Evolutionary conservation across 2,329 filamentous ascomycete genomes (phyloP).

Genomic region (Remersonia thermophila): DNA sequence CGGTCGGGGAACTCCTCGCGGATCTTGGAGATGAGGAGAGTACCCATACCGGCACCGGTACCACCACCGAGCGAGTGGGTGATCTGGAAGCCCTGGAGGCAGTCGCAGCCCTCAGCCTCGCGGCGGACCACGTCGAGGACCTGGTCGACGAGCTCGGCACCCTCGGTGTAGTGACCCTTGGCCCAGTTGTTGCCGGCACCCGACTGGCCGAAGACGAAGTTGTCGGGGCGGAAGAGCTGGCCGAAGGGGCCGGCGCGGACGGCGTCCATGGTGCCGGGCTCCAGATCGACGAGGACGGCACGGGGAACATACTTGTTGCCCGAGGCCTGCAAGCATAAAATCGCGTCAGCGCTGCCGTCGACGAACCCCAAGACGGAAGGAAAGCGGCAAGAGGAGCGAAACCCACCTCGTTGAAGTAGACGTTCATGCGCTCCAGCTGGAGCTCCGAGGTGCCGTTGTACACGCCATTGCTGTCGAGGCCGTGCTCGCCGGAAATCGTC

Average conservation of each 20-base stretch:
- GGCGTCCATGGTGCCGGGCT: slow-evolving; percentile 99
- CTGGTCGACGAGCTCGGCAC: slow-evolving; percentile 96
- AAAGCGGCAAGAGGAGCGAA: background rate
- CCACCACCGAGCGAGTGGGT: slow-evolving; percentile 99
- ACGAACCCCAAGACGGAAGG: slow-evolving; percentile 4
- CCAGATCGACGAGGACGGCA: slow-evolving; percentile 97
- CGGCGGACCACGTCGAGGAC: slow-evolving; percentile 97
- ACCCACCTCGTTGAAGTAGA: slow-evolving; percentile 69
- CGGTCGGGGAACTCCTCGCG: slow-evolving; percentile 99
- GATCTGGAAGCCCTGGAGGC: slow-evolving; percentile 99
- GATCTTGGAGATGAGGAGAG: slow-evolving; percentile 98
- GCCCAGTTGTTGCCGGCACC: slow-evolving; percentile 99
- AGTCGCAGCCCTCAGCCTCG: slow-evolving; percentile 97
- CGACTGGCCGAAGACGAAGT: slow-evolving; percentile 99
- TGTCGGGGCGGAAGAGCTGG: slow-evolving; percentile 98
- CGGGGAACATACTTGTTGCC: slow-evolving; percentile 99
- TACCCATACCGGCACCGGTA: slow-evolving; percentile 99
- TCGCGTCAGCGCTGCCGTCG: slow-evolving; percentile 7
- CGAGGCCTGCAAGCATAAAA: slow-evolving; percentile 61
- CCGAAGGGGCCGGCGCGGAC: slow-evolving; percentile 97
- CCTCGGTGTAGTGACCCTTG: slow-evolving; percentile 99
- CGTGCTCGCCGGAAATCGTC: slow-evolving; percentile 81
- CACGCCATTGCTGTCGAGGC: slow-evolving; percentile 94
- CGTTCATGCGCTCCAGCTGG: slow-evolving; percentile 99
- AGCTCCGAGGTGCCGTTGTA: slow-evolving; percentile 98